phyloP scores from a whole-genome alignment of 768 basidiomycete genomes.

The Dioszegia hungarica region DNA sequence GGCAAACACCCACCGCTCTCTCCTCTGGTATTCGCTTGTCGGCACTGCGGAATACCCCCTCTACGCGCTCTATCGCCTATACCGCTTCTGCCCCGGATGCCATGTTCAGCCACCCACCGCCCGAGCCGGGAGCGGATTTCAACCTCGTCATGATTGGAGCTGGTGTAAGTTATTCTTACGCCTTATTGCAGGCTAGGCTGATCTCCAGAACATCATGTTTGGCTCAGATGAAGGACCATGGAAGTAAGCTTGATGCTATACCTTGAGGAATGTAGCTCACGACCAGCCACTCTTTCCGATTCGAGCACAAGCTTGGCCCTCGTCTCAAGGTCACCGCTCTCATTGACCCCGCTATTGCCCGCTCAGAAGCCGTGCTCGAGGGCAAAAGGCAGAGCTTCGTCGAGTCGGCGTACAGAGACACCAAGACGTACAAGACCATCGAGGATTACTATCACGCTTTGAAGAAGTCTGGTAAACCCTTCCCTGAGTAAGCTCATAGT shows the following conservation, averaged over 20 bases:
- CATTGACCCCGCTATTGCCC: slow-evolving; percentile 82
- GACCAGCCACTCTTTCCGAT: slow-evolving; percentile 53
- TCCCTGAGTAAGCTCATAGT: slow-evolving; percentile 55
- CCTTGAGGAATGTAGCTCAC: slow-evolving; percentile 9
- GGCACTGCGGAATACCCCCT: neutral
- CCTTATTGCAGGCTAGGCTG: neutral
- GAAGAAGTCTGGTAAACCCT: slow-evolving; percentile 57
- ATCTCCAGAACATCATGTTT: slow-evolving; percentile 81
- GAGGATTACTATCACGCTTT: slow-evolving; percentile 73
- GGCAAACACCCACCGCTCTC: neutral
- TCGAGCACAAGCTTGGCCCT: slow-evolving; percentile 77
- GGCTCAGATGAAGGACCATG: slow-evolving; percentile 56
- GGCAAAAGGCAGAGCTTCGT: slow-evolving; percentile 92
- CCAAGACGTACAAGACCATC: slow-evolving; percentile 72
- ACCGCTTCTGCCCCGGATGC: slow-evolving; percentile 39
- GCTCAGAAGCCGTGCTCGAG: slow-evolving; percentile 69
- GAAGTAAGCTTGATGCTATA: slow-evolving; percentile 33
- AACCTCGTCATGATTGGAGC: slow-evolving; percentile 94
- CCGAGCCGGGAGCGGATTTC: slow-evolving; percentile 62
- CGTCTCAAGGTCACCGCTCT: slow-evolving; percentile 94
- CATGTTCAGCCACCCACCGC: slow-evolving; percentile 47
- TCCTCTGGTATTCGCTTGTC: neutral
- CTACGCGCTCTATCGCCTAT: slow-evolving; percentile 36
- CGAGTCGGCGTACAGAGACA: slow-evolving; percentile 84
- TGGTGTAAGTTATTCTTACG: slow-evolving; percentile 52